phyloP scores from a whole-genome alignment of 2,329 filamentous ascomycete genomes.

The Colletotrichum sp. region DNA sequence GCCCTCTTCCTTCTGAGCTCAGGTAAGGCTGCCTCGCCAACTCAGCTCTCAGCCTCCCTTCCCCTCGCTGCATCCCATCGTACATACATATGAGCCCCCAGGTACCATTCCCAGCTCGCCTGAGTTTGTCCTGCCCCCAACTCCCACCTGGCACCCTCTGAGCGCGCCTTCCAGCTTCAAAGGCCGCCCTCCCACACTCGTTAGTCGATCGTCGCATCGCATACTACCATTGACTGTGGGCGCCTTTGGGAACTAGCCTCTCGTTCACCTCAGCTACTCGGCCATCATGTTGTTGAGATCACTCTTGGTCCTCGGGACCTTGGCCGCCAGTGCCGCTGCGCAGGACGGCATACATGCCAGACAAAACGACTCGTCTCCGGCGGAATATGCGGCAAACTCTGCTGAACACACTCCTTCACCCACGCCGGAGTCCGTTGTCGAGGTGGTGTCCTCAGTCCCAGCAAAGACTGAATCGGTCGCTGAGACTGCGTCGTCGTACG shows the following conservation, averaged over 20 bases:
- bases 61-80: not conserved
- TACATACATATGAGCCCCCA: slow-evolving; percentile 18
- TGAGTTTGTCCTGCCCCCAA: slow-evolving; percentile 8
- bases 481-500: not conserved
- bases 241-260: not conserved
- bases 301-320: slow-evolving; percentile 1
- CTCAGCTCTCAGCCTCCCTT: slow-evolving; percentile 12
- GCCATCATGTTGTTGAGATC: slow-evolving; percentile 1
- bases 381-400: not conserved
- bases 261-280: not conserved
- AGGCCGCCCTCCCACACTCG: slow-evolving; percentile 10
- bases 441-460: not conserved
- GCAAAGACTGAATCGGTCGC: not conserved
- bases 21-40: slow-evolving; percentile 12
- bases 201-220: slow-evolving; percentile 1
- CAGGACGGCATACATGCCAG: slow-evolving; percentile 2
- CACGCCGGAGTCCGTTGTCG: not conserved
- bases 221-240: not conserved
- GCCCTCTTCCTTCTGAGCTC: not conserved
- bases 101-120: slow-evolving; percentile 2
- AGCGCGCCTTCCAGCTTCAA: not conserved
- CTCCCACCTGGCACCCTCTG: not conserved
- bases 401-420: not conserved
- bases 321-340: not conserved
- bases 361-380: not conserved